Evolutionary conservation across 768 basidiomycete genomes (phyloP).

Genomic region (Xerocomus brunneocitrinus): DNA sequence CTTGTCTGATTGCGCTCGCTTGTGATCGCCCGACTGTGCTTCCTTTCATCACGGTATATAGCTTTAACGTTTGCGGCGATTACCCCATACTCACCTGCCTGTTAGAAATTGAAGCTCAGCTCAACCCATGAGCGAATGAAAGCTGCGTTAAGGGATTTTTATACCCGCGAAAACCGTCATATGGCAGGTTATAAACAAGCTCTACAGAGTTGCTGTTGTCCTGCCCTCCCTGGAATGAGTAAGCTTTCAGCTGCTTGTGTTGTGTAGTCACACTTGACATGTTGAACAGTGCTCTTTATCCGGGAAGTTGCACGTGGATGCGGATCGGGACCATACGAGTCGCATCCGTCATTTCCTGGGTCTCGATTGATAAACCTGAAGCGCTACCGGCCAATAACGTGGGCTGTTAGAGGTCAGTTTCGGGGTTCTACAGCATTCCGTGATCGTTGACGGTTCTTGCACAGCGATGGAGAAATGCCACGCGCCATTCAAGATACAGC

Average conservation of each 20-base stretch:
- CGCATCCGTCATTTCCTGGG: slow-evolving; percentile 24
- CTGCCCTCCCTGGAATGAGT: slow-evolving; percentile 33
- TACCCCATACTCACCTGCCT: not conserved
- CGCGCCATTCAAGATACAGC: slow-evolving; percentile 37
- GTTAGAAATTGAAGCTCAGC: slow-evolving; percentile 25
- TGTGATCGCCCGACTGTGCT: slow-evolving; percentile 38
- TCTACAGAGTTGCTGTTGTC: slow-evolving; percentile 24
- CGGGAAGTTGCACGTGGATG: slow-evolving; percentile 31
- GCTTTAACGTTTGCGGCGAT: not conserved
- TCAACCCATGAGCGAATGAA: slow-evolving; percentile 20
- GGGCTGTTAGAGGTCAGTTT: slow-evolving; percentile 39
- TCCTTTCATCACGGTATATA: slow-evolving; percentile 24
- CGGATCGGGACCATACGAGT: slow-evolving; percentile 26
- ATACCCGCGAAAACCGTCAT: slow-evolving; percentile 23
- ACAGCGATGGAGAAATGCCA: slow-evolving; percentile 47
- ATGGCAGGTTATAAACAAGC: slow-evolving; percentile 30
- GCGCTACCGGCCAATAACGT: slow-evolving; percentile 35
- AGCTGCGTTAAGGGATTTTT: slow-evolving; percentile 17
- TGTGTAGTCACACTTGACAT: slow-evolving; percentile 2
- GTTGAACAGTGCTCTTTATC: slow-evolving; percentile 27
- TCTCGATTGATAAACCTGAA: slow-evolving; percentile 36
- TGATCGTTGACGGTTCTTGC: not conserved
- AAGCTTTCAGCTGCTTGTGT: not conserved
- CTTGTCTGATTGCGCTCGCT: slow-evolving; percentile 39
- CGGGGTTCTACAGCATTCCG: not conserved